These are phyloP conservation scores for Paracoccidioides brasiliensis DNA, from an alignment of 2,329 filamentous ascomycete genomes.

Conservation along the genomic window DNA sequence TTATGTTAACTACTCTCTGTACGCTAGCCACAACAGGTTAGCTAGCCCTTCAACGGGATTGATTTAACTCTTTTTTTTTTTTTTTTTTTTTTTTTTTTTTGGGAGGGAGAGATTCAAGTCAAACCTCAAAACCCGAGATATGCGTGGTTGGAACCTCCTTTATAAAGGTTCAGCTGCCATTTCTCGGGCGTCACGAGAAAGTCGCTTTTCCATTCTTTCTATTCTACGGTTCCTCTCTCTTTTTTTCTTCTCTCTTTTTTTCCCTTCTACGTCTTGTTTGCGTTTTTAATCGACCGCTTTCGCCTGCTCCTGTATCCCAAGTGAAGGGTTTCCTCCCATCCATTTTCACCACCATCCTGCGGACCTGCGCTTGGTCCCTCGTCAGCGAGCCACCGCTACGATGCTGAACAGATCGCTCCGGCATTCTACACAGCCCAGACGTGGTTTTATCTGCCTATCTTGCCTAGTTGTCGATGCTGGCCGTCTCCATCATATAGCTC, in stretches of 20 bases:
- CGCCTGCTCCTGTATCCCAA: too few relatives aligned
- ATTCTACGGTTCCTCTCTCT: too few relatives aligned
- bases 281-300: background rate
- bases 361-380: background rate
- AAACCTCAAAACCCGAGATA: background rate
- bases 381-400: background rate
- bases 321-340: background rate
- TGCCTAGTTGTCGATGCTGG: constrained; percentile 19
- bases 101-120: background rate
- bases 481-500: constrained; percentile 1
- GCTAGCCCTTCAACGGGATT: background rate
- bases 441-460: constrained; percentile 24
- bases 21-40: background rate
- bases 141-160: background rate
- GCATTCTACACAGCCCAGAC: constrained; percentile 23
- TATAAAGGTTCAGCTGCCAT: background rate
- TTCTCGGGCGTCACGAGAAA: background rate
- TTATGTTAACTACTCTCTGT: too few relatives aligned
- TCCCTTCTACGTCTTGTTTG: background rate
- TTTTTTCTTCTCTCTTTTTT: constrained; percentile 3
- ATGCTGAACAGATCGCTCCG: constrained; percentile 28
- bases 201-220: background rate
- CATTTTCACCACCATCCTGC: background rate
- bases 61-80: background rate
- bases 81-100: background rate